Conservation (phyloP, 768 basidiomycete genomes). For the Russula lepida region DNA sequence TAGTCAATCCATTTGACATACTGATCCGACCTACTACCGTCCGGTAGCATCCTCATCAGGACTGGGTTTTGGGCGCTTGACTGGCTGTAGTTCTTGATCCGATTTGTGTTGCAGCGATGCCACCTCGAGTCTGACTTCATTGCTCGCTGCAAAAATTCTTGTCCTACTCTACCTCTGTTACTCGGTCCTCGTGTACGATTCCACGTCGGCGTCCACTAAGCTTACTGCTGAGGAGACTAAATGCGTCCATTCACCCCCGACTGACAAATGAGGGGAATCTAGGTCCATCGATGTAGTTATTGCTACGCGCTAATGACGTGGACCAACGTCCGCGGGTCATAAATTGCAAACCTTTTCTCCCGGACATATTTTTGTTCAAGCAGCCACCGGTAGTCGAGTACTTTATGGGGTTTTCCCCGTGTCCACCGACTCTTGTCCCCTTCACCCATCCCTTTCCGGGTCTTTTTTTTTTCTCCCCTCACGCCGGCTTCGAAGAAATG, state of each 20-base stretch:
- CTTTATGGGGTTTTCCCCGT: background rate
- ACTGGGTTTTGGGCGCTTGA: background rate
- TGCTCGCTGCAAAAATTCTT: background rate
- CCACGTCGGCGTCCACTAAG: background rate
- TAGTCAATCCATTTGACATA: background rate
- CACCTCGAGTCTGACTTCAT: background rate
- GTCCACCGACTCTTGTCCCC: background rate
- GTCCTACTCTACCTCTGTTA: background rate
- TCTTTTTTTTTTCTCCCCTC: background rate
- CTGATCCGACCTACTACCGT: background rate
- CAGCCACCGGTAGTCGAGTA: no score
- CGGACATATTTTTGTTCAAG: background rate
- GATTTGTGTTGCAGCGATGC: background rate
- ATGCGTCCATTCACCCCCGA: no score
- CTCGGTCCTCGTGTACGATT: background rate
- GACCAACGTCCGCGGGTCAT: constrained; percentile 2
- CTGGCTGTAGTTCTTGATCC: background rate
- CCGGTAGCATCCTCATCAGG: background rate
- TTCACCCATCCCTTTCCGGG: background rate
- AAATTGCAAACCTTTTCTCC: background rate
- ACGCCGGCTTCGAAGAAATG: constrained; percentile 14
- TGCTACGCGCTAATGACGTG: no score
- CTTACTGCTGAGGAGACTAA: background rate
- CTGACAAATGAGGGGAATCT: no score
- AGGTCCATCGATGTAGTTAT: no score